These are phyloP conservation scores for Stellera chamaejasme DNA, from an alignment of 345 rosid species.

Conservation along the genomic window DNA sequence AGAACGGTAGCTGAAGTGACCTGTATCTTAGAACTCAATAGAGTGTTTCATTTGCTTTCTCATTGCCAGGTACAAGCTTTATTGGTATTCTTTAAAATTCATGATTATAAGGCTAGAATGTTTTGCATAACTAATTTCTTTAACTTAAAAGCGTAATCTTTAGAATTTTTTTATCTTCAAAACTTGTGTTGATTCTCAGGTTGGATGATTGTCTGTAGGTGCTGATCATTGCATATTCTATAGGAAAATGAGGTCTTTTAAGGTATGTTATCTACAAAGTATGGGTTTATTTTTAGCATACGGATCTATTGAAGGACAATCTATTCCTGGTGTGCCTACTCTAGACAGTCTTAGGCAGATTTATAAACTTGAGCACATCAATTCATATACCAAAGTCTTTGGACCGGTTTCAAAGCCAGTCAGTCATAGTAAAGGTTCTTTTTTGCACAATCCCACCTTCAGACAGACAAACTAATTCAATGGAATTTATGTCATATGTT, in stretches of 20 bases:
- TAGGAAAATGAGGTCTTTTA: slow-evolving; percentile 53
- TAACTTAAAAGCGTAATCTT: neutral
- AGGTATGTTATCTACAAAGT: slow-evolving; percentile 53
- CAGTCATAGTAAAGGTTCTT: no score
- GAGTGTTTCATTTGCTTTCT: slow-evolving; percentile 34
- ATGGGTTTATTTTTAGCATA: slow-evolving; percentile 34
- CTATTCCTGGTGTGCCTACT: no score
- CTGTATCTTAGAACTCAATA: slow-evolving; percentile 39
- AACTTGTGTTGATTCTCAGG: slow-evolving; percentile 1
- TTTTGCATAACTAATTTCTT: no score
- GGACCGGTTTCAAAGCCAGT: no score
- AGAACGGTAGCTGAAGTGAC: slow-evolving; percentile 28
- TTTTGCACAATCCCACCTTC: slow-evolving; percentile 52
- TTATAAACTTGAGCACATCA: no score
- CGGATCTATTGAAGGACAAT: no score
- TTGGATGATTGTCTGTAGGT: slow-evolving; percentile 20
- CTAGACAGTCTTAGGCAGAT: no score
- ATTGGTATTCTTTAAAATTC: no score
- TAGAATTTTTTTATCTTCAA: neutral
- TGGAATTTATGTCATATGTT: slow-evolving; percentile 55
- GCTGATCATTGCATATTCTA: slow-evolving; percentile 39
- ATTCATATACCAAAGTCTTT: no score
- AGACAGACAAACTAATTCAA: slow-evolving; percentile 36
- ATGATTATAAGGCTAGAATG: neutral
- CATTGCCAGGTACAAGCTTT: slow-evolving; percentile 25